Conservation (phyloP, 768 basidiomycete genomes). For the Chlorophyllum brunneum region DNA sequence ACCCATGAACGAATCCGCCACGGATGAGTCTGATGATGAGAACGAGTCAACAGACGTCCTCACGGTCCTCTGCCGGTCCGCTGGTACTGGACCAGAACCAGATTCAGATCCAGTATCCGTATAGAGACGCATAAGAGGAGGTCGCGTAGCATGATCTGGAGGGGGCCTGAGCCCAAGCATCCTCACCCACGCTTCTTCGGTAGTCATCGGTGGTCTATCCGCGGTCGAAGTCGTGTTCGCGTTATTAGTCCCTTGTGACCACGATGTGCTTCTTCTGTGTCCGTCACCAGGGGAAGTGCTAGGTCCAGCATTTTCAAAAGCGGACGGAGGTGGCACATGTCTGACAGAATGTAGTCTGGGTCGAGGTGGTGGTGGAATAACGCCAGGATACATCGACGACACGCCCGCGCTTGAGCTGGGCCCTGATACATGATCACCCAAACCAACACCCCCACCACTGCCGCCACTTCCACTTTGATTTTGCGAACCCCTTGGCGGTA, state of each 20-base stretch:
- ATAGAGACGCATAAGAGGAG: background rate
- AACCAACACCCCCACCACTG: background rate
- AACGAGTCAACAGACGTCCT: constrained; percentile 7
- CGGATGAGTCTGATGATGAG: constrained; percentile 7
- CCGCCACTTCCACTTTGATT: background rate
- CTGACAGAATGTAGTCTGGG: constrained; percentile 4
- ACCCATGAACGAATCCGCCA: background rate
- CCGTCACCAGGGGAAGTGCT: background rate
- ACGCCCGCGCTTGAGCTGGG: background rate
- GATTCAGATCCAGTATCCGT: background rate
- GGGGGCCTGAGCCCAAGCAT: background rate
- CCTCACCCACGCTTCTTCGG: background rate
- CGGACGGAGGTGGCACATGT: background rate
- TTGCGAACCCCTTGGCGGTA: background rate
- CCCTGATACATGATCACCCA: background rate
- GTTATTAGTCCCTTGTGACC: background rate
- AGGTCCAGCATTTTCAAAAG: background rate
- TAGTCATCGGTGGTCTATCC: background rate
- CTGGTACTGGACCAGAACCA: background rate
- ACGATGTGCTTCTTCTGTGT: constrained; percentile 1
- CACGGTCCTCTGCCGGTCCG: background rate
- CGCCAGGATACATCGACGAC: constrained; percentile 6
- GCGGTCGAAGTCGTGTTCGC: background rate
- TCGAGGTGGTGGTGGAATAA: constrained; percentile 4
- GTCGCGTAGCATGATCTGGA: background rate